Percentiles rank a stretch among this genome's conserved stretches.
These are phyloP conservation scores for Penicillium sp. DNA, from an alignment of 2,329 filamentous ascomycete genomes.

Conservation along the genomic window DNA sequence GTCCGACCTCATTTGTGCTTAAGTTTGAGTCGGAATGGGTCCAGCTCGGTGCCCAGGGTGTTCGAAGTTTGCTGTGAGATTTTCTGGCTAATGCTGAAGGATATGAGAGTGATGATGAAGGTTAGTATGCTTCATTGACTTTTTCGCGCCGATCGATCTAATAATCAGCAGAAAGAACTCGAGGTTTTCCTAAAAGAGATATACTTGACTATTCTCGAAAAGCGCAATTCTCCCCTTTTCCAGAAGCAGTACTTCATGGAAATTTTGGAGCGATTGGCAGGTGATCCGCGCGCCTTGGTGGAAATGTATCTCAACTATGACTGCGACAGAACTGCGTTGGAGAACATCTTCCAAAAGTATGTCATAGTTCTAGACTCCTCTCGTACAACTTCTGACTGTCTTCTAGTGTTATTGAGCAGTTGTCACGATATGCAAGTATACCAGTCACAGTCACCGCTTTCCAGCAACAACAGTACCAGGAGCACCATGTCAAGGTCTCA, in stretches of 20 bases:
- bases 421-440: constrained; percentile 75
- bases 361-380: constrained; percentile 1
- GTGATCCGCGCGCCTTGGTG: constrained; percentile 78
- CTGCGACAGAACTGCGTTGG: constrained; percentile 80
- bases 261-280: constrained; percentile 72
- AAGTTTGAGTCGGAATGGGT: constrained; percentile 86
- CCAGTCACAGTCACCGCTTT: constrained; percentile 64
- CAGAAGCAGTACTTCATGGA: constrained; percentile 90
- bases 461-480: constrained; percentile 80
- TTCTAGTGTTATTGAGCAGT: constrained; percentile 77
- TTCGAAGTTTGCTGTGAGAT: constrained; percentile 96
- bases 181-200: constrained; percentile 98
- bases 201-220: constrained; percentile 82
- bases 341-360: constrained; percentile 83
- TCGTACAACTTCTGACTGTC: constrained; percentile 4
- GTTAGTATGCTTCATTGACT: too few species aligned
- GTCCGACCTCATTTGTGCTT: constrained; percentile 95
- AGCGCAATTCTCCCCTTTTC: constrained; percentile 72
- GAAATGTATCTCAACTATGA: constrained; percentile 98
- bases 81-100: constrained; percentile 94
- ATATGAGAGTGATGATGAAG: constrained; percentile 90
- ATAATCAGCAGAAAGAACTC: constrained; percentile 96
- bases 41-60: constrained; percentile 80
- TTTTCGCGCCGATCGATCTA: too few species aligned
- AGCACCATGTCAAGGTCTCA: constrained; percentile 57